A percentile compares a stretch with the other conserved stretches of the same genome.
These are phyloP conservation scores for Suillus luteus DNA, from an alignment of 768 basidiomycete genomes.

Conservation along the genomic window DNA sequence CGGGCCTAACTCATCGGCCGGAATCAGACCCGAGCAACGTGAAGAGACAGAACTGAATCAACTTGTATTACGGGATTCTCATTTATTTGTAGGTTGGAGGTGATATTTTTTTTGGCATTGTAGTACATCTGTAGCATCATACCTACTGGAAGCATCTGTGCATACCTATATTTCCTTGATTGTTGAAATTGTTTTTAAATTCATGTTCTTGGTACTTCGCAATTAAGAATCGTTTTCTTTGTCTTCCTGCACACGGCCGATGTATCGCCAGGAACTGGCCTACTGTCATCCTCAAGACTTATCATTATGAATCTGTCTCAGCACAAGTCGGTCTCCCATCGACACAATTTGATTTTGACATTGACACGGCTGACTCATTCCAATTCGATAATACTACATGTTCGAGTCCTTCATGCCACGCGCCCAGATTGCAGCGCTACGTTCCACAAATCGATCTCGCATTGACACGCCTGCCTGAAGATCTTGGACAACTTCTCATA, in stretches of 20 bases:
- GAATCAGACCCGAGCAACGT: conserved; percentile 1
- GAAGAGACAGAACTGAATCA: not conserved
- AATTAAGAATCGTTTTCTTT: not conserved
- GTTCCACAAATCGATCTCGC: conserved; percentile 7
- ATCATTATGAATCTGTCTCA: not conserved
- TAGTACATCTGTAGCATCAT: conserved; percentile 8
- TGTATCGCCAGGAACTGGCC: not conserved
- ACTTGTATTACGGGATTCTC: not conserved
- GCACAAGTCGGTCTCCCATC: not conserved
- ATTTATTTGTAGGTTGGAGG: not conserved
- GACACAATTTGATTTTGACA: not conserved
- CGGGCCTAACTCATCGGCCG: not conserved
- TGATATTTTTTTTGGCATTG: not conserved
- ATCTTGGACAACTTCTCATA: conserved; percentile 1
- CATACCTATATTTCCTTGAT: conserved; percentile 6
- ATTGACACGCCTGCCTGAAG: conserved; percentile 2
- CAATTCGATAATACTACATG: not conserved
- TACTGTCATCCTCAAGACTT: not conserved
- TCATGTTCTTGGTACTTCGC: not conserved
- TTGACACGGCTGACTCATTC: not conserved
- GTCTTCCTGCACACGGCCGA: not conserved
- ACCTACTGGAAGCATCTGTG: conserved; percentile 3
- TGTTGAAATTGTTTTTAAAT: not conserved
- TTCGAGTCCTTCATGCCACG: not conserved
- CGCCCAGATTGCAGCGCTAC: not conserved